A percentile compares a stretch with the other conserved stretches of the same genome.
Evolutionary conservation across 1,284 basidiomycete species (phyloP).

Genomic region (Apiotrichum laibachii): DNA sequence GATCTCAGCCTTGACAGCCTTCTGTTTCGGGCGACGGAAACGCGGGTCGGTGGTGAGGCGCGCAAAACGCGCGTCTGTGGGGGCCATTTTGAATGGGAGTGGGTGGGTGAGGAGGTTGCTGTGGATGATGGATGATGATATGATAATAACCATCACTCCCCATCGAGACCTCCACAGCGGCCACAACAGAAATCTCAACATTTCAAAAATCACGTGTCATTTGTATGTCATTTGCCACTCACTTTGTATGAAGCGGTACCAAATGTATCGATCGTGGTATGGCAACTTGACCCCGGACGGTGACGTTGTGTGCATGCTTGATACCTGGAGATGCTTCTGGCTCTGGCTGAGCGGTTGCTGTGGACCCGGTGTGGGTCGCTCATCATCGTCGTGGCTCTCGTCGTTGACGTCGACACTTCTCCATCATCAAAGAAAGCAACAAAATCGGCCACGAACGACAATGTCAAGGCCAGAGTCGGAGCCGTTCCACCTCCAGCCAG

Average conservation of each 20-base stretch:
- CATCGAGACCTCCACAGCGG: too few relatives aligned
- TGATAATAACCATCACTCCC: too few relatives aligned
- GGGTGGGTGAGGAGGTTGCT: not conserved
- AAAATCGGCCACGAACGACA: not conserved
- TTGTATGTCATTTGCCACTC: not conserved
- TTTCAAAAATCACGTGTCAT: not conserved
- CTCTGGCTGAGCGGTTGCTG: too few relatives aligned
- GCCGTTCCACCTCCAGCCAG: conserved; percentile 42
- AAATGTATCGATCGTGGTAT: not conserved
- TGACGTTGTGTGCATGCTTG: conserved; percentile 14
- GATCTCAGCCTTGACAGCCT: conserved; percentile 76
- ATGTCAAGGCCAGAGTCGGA: conserved; percentile 7
- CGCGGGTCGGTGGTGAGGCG: conserved; percentile 87
- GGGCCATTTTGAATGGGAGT: conserved; percentile 6
- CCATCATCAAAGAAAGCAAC: not conserved
- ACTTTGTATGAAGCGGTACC: not conserved
- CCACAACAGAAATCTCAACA: not conserved
- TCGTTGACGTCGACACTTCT: too few relatives aligned
- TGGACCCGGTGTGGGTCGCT: too few relatives aligned
- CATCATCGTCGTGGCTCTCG: too few relatives aligned
- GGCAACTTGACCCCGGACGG: not conserved
- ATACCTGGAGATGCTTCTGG: too few relatives aligned
- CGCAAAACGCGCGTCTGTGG: conserved; percentile 73
- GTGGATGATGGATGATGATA: too few relatives aligned
- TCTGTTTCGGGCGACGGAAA: conserved; percentile 79